Percentiles rank a stretch among this genome's conserved stretches.
Conservation (phyloP, 2,329 filamentous ascomycete species). For the Neospermospora avenae region DNA sequence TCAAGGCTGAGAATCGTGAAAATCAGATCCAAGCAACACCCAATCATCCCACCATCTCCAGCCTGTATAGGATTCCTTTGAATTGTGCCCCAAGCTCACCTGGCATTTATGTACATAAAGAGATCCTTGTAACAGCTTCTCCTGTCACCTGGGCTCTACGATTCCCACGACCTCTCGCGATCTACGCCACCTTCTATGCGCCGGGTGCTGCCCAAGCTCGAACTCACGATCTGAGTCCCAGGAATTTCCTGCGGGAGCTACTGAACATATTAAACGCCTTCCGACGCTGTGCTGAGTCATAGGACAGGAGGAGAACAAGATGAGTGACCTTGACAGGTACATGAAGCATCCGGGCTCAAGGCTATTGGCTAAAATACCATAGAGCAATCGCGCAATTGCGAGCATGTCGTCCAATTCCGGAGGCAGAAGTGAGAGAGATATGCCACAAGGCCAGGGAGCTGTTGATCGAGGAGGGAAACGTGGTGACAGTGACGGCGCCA, state of each 20-base stretch:
- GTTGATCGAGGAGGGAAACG: slow-evolving; percentile 95
- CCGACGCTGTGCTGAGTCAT: not conserved
- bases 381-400: slow-evolving; percentile 95
- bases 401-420: slow-evolving; percentile 92
- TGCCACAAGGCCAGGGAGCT: slow-evolving; percentile 97
- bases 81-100: not conserved
- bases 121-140: not conserved
- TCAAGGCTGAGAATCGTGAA: slow-evolving; percentile 17
- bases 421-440: slow-evolving; percentile 90
- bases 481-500: slow-evolving; percentile 90
- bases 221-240: not conserved
- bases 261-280: not conserved
- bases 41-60: not conserved
- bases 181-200: slow-evolving; percentile 22
- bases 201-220: slow-evolving; percentile 12
- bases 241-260: not conserved
- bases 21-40: not conserved
- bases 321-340: slow-evolving; percentile 94
- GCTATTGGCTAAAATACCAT: slow-evolving; percentile 5
- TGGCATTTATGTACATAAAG: not conserved
- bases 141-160: not conserved
- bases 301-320: slow-evolving; percentile 40
- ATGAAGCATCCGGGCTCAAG: not conserved
- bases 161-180: not conserved
- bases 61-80: too few relatives aligned